Conservation (phyloP, 2,329 filamentous ascomycete genomes). For the Chaetomium olivaceum region DNA sequence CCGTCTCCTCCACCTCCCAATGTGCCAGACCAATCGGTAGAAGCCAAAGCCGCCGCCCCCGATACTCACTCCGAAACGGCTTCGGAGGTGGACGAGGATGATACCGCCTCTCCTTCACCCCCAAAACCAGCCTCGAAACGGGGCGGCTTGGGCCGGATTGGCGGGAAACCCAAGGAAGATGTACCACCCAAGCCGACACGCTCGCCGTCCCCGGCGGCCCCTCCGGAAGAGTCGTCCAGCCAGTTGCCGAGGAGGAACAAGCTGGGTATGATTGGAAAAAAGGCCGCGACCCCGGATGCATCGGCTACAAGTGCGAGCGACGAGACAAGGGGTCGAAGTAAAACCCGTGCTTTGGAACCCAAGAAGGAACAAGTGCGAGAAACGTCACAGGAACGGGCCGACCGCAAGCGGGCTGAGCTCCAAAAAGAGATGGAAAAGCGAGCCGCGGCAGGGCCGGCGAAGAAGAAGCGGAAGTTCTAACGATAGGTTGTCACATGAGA, state of each 20-base stretch:
- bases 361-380: conserved; percentile 39
- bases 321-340: conserved; percentile 33
- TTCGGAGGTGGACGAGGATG: conserved; percentile 38
- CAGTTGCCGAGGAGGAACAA: conserved; percentile 26
- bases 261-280: conserved; percentile 35
- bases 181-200: conserved; percentile 30
- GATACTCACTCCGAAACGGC: conserved; percentile 45
- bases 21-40: conserved; percentile 28
- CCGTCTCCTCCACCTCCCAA: conserved; percentile 35
- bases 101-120: conserved; percentile 25
- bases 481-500: background rate
- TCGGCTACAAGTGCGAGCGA: conserved; percentile 15
- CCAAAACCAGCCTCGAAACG: conserved; percentile 35
- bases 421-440: conserved; percentile 53
- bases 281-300: conserved; percentile 12
- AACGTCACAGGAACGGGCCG: conserved; percentile 49
- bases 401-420: conserved; percentile 53
- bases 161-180: conserved; percentile 32
- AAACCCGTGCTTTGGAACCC: conserved; percentile 22
- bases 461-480: conserved; percentile 59
- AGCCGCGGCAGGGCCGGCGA: conserved; percentile 50
- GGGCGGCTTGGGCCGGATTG: conserved; percentile 46
- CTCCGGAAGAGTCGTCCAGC: conserved; percentile 6
- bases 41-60: background rate
- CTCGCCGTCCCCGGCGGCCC: conserved; percentile 16